phyloP scores from a whole-genome alignment of 768 basidiomycete genomes.

The Termitomyces sp. region DNA sequence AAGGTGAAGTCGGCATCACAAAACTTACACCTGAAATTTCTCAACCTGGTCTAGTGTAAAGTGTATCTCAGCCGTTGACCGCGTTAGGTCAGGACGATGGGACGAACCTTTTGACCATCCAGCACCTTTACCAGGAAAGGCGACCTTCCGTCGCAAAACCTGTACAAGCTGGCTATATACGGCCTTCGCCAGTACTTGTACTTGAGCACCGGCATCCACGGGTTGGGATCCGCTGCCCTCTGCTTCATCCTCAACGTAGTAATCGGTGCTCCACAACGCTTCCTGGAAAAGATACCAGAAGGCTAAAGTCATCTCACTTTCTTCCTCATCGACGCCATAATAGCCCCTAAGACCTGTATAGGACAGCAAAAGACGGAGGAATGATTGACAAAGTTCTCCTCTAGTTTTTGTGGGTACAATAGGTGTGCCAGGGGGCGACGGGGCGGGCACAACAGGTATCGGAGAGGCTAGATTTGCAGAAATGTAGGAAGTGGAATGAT shows the following conservation, averaged over 20 bases:
- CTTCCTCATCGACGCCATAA: conserved; percentile 81
- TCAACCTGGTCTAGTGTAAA: conserved; percentile 62
- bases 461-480: conserved; percentile 59
- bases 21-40: conserved; percentile 69
- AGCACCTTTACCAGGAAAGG: conserved; percentile 53
- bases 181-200: conserved; percentile 49
- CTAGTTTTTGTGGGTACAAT: conserved; percentile 25
- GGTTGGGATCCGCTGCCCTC: not conserved
- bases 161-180: conserved; percentile 78
- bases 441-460: conserved; percentile 24
- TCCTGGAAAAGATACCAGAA: conserved; percentile 95
- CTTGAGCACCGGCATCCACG: conserved; percentile 25
- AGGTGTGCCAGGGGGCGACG: conserved; percentile 13
- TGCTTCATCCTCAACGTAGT: conserved; percentile 27
- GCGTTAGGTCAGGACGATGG: conserved; percentile 14
- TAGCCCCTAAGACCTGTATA: conserved; percentile 71
- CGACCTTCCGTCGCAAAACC: conserved; percentile 66
- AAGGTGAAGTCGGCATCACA: not conserved
- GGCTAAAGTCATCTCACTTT: conserved; percentile 80
- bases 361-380: conserved; percentile 63
- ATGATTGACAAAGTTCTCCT: conserved; percentile 58
- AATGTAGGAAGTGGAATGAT: conserved; percentile 80
- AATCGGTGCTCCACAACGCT: conserved; percentile 68
- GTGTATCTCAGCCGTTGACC: not conserved
- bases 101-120: conserved; percentile 68